These are phyloP conservation scores for Scedosporium apiospermum DNA, from an alignment of 2,329 filamentous ascomycete genomes.

Conservation along the genomic window DNA sequence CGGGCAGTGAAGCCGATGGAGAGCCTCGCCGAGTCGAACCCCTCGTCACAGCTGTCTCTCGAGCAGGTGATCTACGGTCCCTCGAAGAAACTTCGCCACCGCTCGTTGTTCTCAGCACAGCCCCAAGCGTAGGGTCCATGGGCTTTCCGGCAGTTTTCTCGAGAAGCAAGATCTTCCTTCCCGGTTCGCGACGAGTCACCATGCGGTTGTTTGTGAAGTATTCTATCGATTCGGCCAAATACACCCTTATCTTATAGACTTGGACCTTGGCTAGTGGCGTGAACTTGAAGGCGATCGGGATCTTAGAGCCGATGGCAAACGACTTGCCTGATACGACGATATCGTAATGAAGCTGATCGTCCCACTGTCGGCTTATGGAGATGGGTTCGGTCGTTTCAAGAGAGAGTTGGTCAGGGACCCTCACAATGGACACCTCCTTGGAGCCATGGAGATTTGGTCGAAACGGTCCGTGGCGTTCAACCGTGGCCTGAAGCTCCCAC, in stretches of 20 bases:
- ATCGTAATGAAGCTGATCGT: constrained; percentile 90
- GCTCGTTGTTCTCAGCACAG: constrained; percentile 54
- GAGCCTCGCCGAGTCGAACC: constrained; percentile 28
- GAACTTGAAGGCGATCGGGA: constrained; percentile 89
- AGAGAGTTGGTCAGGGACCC: constrained; percentile 78
- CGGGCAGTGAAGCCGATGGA: constrained; percentile 28
- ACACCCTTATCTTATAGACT: constrained; percentile 86
- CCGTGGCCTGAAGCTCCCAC: constrained; percentile 76
- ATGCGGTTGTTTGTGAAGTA: constrained; percentile 82
- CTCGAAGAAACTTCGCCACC: constrained; percentile 63
- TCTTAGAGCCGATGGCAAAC: constrained; percentile 77
- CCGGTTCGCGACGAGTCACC: constrained; percentile 75
- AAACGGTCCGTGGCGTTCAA: constrained; percentile 83
- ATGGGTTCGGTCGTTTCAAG: constrained; percentile 89
- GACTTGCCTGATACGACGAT: constrained; percentile 95
- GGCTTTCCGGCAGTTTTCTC: constrained; percentile 79
- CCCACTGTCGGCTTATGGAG: constrained; percentile 87
- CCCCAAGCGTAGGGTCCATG: constrained; percentile 52
- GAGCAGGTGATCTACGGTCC: constrained; percentile 37
- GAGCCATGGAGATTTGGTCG: constrained; percentile 75
- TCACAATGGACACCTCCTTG: constrained; percentile 75
- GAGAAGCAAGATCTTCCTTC: constrained; percentile 74
- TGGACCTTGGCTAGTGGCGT: constrained; percentile 89
- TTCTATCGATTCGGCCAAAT: constrained; percentile 81
- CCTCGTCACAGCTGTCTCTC: constrained; percentile 30